These are phyloP conservation scores for Drosera capensis DNA, from an alignment of 148 eudicot genomes.

Conservation along the genomic window DNA sequence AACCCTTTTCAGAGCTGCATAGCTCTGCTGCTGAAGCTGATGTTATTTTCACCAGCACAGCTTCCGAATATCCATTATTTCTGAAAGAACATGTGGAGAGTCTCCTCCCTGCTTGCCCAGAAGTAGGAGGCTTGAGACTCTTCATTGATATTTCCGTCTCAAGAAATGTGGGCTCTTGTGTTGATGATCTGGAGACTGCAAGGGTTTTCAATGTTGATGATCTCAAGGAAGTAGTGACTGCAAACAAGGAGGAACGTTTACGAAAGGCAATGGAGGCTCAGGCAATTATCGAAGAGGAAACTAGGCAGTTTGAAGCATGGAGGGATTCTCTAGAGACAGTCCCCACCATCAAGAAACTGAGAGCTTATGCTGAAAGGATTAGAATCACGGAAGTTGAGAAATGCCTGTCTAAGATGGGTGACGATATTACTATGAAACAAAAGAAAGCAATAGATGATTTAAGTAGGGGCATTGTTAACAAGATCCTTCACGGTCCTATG, in stretches of 20 bases:
- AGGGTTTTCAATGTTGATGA: conserved; percentile 79
- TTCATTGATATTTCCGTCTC: conserved; percentile 86
- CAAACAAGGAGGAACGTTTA: conserved; percentile 77
- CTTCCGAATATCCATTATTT: conserved; percentile 59
- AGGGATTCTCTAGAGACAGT: conserved; percentile 91
- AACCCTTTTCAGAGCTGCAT: conserved; percentile 67
- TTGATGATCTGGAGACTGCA: conserved; percentile 37
- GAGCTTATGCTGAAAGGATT: conserved; percentile 89
- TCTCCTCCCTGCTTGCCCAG: conserved; percentile 45
- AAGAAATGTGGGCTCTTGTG: conserved; percentile 74
- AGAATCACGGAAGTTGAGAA: conserved; percentile 71
- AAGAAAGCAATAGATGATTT: conserved; percentile 72
- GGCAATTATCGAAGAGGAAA: conserved; percentile 55
- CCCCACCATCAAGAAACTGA: conserved; percentile 80
- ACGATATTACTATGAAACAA: conserved; percentile 53
- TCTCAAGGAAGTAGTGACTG: conserved; percentile 87
- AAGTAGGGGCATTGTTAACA: conserved; percentile 80
- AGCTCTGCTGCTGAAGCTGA: conserved; percentile 71
- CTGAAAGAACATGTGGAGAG: conserved; percentile 40
- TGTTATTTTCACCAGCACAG: conserved; percentile 83
- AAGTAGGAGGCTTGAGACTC: conserved; percentile 58
- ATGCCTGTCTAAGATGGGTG: conserved; percentile 68
- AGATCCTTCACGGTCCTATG: conserved; percentile 89
- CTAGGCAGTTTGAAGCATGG: conserved; percentile 81
- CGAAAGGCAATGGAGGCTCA: conserved; percentile 91